Evolutionary conservation across 768 basidiomycete genomes (phyloP), one percentile per base, ranked within the genome.

Genomic region (Suillus americanus): DNA sequence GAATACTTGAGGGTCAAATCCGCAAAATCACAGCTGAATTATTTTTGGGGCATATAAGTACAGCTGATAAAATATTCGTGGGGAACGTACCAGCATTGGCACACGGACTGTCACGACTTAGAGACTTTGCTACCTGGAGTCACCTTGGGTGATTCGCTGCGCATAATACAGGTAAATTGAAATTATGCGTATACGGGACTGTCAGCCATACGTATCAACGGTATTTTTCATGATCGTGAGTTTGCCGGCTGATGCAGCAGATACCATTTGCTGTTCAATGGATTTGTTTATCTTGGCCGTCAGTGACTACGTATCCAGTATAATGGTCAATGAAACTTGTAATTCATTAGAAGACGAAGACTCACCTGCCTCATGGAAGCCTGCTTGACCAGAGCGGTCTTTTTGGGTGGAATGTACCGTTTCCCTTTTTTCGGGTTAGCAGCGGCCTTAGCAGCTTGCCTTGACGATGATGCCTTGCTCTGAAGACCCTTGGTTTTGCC

Each of bases 251-350:
- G 92, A 94, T 3, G 95, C 95, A 8, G 94, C 94, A 57, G 87
- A 80, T 14, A 94, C 91, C 88, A 95, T 94, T 77, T 96, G 95
- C 62, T 85, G 83, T 75, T 98, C 95, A 70, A 98, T 95, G 25
- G 91, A 92, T 75, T 87, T 89, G 75, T 92, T 94, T 73, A 97
- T 95, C 79, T 95, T 95, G 60, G 94, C 90, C 65, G 90, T 90
- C 67, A 97, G 82, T 71, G 86, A 81, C 95, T 97, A 63, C 20
- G 45, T 37, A 25, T 16, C 53, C 53, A 54, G 28, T 20, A 6
- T 41, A 28, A 30, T 20, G 57, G 10, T 50, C 61, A 53, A 51
- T 59, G 28, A 59, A 63, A 38, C 33, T 38, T 20, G 50, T 14
- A 46, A 62, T 40, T 45, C 65, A 28, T 65, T 41, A 43, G 63